phyloP scores from a whole-genome alignment of 1,139 yeast genomes.

The Yamadazyma epiphylla region DNA sequence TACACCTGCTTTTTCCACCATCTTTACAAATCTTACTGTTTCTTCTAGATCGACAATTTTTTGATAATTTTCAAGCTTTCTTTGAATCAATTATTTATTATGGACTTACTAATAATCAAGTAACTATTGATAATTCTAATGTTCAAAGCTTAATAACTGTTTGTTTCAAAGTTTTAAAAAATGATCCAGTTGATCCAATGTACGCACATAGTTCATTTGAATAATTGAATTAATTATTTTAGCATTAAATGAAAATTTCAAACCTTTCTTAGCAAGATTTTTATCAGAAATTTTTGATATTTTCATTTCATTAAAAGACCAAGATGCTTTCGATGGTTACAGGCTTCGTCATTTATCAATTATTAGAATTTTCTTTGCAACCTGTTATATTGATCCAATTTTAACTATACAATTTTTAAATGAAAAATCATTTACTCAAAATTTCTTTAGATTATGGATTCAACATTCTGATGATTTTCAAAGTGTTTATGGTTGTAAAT shows the following conservation, averaged over 20 bases:
- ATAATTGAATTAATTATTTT: conserved; percentile 35
- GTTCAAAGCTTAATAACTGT: conserved; percentile 38
- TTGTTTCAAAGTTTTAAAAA: conserved; percentile 33
- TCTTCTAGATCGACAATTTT: conserved; percentile 59
- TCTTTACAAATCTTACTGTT: conserved; percentile 68
- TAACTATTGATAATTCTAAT: conserved; percentile 33
- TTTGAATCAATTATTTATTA: conserved; percentile 45
- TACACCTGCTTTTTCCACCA: conserved; percentile 82
- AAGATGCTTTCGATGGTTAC: conserved; percentile 44
- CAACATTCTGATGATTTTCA: conserved; percentile 44
- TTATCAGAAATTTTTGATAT: conserved; percentile 36
- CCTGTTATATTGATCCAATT: conserved; percentile 37
- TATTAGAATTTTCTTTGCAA: conserved; percentile 40
- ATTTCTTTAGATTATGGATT: conserved; percentile 48
- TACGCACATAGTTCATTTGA: conserved; percentile 42
- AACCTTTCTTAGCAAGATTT: conserved; percentile 30
- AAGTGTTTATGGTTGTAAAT: conserved; percentile 55
- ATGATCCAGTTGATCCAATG: conserved; percentile 37
- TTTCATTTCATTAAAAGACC: conserved; percentile 30
- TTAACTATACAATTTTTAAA: conserved; percentile 35
- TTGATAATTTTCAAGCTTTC: conserved; percentile 46
- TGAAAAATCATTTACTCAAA: conserved; percentile 31
- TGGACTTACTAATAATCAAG: conserved; percentile 37
- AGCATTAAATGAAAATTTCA: conserved; percentile 32
- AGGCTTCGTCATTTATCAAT: conserved; percentile 47